Evolutionary conservation across 495 filamentous ascomycete genomes (phyloP).

Genomic region (Annulohypoxylon stygium): DNA sequence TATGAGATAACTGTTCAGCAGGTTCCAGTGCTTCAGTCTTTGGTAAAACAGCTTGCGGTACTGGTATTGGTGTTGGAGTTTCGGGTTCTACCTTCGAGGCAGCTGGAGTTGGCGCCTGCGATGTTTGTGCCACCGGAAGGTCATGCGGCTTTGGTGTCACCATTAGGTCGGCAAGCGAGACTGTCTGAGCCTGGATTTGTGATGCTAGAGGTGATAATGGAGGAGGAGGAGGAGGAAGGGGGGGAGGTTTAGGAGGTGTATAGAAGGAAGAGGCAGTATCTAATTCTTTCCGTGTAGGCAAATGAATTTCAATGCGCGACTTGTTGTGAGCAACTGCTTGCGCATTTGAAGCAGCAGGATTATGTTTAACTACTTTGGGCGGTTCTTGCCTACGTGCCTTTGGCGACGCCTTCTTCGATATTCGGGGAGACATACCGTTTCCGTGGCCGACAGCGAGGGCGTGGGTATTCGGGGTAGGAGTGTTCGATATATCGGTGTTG

Average conservation of each 20-base stretch:
- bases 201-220: slow-evolving; percentile 24
- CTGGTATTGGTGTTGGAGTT: slow-evolving; percentile 34
- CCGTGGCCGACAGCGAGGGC: neutral
- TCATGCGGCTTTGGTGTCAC: slow-evolving; percentile 41
- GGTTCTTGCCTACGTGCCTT: slow-evolving; percentile 45
- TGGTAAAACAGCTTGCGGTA: slow-evolving; percentile 13
- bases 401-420: slow-evolving; percentile 41
- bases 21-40: slow-evolving; percentile 26
- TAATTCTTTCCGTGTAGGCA: slow-evolving; percentile 47
- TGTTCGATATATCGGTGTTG: slow-evolving; percentile 45
- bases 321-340: slow-evolving; percentile 49
- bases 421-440: slow-evolving; percentile 32
- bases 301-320: slow-evolving; percentile 49
- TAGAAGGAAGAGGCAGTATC: slow-evolving; percentile 37
- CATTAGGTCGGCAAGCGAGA: slow-evolving; percentile 49
- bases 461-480: slow-evolving; percentile 32
- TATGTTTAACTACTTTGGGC: slow-evolving; percentile 47
- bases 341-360: slow-evolving; percentile 41
- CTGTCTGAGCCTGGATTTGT: slow-evolving; percentile 47
- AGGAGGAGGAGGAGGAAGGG: slow-evolving; percentile 21
- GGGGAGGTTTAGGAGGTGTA: slow-evolving; percentile 22
- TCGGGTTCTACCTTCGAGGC: slow-evolving; percentile 23
- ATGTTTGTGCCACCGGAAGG: slow-evolving; percentile 27
- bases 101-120: slow-evolving; percentile 23
- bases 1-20: slow-evolving; percentile 7